phyloP scores from a whole-genome alignment of 306 rosid genomes.

The Fagus sylvatica region DNA sequence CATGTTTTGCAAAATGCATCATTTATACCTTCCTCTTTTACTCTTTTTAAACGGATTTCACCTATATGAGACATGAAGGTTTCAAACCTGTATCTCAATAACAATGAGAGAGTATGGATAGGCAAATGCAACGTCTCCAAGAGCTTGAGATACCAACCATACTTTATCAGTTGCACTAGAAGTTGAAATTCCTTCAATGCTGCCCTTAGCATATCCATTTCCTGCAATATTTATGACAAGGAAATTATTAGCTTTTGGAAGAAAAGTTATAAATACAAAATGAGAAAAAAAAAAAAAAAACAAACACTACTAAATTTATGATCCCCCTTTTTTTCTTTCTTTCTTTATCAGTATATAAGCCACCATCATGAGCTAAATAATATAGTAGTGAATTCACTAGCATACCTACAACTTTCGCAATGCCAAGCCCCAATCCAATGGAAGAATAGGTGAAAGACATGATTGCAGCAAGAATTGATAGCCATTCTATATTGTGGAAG shows the following conservation, averaged over 20 bases:
- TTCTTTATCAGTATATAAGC: too few relatives aligned
- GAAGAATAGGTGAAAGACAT: slow-evolving; percentile 74
- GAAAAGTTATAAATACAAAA: too few relatives aligned
- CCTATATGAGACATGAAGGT: not conserved
- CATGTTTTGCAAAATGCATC: slow-evolving; percentile 19
- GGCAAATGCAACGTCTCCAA: slow-evolving; percentile 89
- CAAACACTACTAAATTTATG: too few relatives aligned
- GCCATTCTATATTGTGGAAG: slow-evolving; percentile 70
- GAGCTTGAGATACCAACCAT: slow-evolving; percentile 75
- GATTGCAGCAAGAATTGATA: slow-evolving; percentile 70
- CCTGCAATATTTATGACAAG: slow-evolving; percentile 42
- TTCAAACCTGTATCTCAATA: slow-evolving; percentile 76
- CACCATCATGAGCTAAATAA: too few relatives aligned
- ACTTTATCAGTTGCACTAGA: slow-evolving; percentile 43
- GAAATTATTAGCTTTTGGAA: slow-evolving; percentile 4
- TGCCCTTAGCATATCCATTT: slow-evolving; percentile 63
- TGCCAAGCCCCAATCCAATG: slow-evolving; percentile 62
- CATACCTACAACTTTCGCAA: slow-evolving; percentile 39
- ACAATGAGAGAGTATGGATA: slow-evolving; percentile 86
- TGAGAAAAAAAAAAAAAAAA: too few relatives aligned
- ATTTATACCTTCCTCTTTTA: slow-evolving; percentile 13
- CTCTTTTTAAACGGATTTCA: too few relatives aligned
- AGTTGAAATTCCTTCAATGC: slow-evolving; percentile 46
- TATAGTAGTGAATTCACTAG: not conserved
- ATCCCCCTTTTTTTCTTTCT: too few relatives aligned